A percentile compares a stretch with the other conserved stretches of the same genome.
Evolutionary conservation across 768 basidiomycete species (phyloP).

Genomic region (Podaxis sp.): DNA sequence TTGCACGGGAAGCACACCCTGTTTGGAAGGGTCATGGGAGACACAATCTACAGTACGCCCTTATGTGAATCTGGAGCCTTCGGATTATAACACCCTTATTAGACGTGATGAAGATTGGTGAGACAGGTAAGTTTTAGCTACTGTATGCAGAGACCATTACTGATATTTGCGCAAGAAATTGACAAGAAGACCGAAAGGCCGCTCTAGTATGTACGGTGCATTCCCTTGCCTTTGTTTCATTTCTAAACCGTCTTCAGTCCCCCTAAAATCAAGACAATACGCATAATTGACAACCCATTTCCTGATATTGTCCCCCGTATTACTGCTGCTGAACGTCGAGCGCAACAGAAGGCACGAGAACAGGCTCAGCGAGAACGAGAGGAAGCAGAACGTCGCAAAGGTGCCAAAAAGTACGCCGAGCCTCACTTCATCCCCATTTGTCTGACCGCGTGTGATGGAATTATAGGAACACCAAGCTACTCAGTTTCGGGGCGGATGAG

Average conservation of each 20-base stretch:
- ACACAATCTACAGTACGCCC: conserved; percentile 81
- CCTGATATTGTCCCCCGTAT: conserved; percentile 94
- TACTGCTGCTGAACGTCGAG: conserved; percentile 87
- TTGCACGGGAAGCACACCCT: conserved; percentile 92
- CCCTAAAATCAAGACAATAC: conserved; percentile 82
- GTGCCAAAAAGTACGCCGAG: conserved; percentile 78
- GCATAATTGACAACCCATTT: conserved; percentile 91
- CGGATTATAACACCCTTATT: background rate
- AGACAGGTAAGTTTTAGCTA: conserved; percentile 57
- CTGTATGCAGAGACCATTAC: background rate
- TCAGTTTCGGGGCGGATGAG: conserved; percentile 83
- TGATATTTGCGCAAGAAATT: conserved; percentile 44
- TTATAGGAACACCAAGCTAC: conserved; percentile 76
- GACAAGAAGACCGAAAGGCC: conserved; percentile 65
- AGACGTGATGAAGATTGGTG: conserved; percentile 93
- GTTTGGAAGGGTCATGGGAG: conserved; percentile 86
- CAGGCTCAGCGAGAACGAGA: conserved; percentile 75
- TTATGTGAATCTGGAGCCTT: background rate
- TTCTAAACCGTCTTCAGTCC: conserved; percentile 46
- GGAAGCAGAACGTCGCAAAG: conserved; percentile 62
- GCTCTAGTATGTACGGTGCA: conserved; percentile 55
- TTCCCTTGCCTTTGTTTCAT: background rate
- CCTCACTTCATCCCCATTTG: background rate
- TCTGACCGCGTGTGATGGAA: background rate
- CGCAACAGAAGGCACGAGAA: conserved; percentile 78